A percentile compares a stretch with the other conserved stretches of the same genome.
These are phyloP conservation scores for Cytospora leucostoma DNA, from an alignment of 2,329 filamentous ascomycete genomes.

Conservation along the genomic window DNA sequence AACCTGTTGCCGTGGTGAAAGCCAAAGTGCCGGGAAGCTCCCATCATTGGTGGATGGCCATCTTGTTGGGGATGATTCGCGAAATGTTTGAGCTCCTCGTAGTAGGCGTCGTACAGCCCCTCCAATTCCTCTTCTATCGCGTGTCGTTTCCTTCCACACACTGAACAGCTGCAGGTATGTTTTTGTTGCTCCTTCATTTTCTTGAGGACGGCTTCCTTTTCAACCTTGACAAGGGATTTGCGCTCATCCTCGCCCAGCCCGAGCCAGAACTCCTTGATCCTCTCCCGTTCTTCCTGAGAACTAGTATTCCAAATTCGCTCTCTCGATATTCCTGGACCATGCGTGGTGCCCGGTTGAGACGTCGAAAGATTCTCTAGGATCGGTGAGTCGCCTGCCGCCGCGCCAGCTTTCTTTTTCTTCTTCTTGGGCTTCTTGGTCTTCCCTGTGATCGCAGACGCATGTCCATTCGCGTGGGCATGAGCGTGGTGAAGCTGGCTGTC, in stretches of 20 bases:
- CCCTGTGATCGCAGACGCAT: conserved; percentile 32
- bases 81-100: conserved; percentile 96
- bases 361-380: conserved; percentile 37
- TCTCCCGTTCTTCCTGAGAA: conserved; percentile 89
- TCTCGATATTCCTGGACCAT: conserved; percentile 56
- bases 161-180: conserved; percentile 96
- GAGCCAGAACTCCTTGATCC: conserved; percentile 98
- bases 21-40: conserved; percentile 64
- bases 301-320: conserved; percentile 98
- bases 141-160: conserved; percentile 92
- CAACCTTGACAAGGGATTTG: conserved; percentile 93
- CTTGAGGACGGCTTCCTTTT: conserved; percentile 95
- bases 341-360: conserved; percentile 36
- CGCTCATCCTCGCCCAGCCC: conserved; percentile 91
- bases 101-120: conserved; percentile 97
- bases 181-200: conserved; percentile 99
- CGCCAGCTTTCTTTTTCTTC: conserved; percentile 63
- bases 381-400: conserved; percentile 26
- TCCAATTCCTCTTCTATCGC: conserved; percentile 98
- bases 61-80: conserved; percentile 74
- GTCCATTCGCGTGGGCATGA: conserved; percentile 40
- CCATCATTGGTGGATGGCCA: conserved; percentile 69
- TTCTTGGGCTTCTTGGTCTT: conserved; percentile 66
- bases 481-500: conserved; percentile 42
- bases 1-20: conserved; percentile 37